These are phyloP conservation scores for Blastobotrys capitulatus DNA, from an alignment of 1,139 yeast species.

Conservation along the genomic window DNA sequence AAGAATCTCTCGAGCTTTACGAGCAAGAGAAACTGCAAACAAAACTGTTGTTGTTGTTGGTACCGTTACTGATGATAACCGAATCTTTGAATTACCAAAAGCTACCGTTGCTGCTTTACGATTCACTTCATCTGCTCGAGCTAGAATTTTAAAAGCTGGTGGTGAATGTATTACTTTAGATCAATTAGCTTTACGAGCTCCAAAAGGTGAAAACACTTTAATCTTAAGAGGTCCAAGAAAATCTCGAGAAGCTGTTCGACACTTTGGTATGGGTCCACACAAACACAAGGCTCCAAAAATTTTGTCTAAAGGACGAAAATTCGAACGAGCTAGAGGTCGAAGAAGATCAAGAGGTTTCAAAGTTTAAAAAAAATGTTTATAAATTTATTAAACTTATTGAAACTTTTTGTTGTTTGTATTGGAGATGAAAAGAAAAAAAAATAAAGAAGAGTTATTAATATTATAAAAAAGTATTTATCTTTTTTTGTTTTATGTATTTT, in stretches of 20 bases:
- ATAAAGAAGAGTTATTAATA: neutral
- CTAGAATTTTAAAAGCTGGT: slow-evolving; percentile 96
- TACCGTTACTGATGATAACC: slow-evolving; percentile 97
- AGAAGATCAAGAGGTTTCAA: slow-evolving; percentile 99
- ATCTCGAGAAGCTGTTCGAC: slow-evolving; percentile 99
- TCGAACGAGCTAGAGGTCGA: slow-evolving; percentile 99
- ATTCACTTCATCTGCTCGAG: slow-evolving; percentile 99
- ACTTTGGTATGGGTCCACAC: slow-evolving; percentile 99
- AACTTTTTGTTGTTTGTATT: neutral
- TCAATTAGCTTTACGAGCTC: slow-evolving; percentile 98
- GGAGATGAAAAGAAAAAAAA: neutral
- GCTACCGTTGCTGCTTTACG: slow-evolving; percentile 97
- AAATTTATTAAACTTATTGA: neutral
- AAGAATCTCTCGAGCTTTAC: slow-evolving; percentile 80
- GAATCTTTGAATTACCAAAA: slow-evolving; percentile 92
- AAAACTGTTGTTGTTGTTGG: slow-evolving; percentile 98
- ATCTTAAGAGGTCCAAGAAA: slow-evolving; percentile 98
- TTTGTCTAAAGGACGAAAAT: slow-evolving; percentile 96
- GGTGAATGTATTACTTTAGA: slow-evolving; percentile 99
- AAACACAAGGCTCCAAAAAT: slow-evolving; percentile 99
- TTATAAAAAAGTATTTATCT: too few relatives aligned
- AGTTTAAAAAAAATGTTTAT: slow-evolving; percentile 64
- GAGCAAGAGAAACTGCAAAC: slow-evolving; percentile 77
- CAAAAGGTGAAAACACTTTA: slow-evolving; percentile 98
- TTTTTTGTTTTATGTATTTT: neutral